Base-by-base conservation (phyloP, 2,329 filamentous ascomycete species). In the Penicillium thymicola region DNA sequence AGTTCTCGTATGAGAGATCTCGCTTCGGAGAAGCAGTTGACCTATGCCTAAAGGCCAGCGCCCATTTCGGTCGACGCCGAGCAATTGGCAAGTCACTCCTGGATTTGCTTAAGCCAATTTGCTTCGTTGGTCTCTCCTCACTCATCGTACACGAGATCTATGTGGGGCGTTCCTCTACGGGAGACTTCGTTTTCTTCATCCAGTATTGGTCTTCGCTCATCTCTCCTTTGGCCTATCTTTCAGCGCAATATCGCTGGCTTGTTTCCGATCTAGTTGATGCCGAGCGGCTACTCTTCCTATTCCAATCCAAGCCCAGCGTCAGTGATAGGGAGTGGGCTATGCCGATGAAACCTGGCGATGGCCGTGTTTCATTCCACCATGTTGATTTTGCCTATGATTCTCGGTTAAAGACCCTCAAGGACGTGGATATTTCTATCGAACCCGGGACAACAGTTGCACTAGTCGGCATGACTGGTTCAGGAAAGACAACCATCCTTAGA, bases 151-250 rank as follows among this genome's bases (percentile, higher is more conserved):
- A 79, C 42, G 76, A 82, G 55, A 80, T 86, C 23, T 72, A 76
- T 0, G 72, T 75, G 40, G 79, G 79, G 1, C 66, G 69, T 9
- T 76, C 76, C 37, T 76, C 79, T 0, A 74, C 85, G 2, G 85
- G 85, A 32, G 80, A 80, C 56, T 85, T 89, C 58, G 82, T 88
- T 4, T 84, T 85, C 7, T 71, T 89, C 16, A 76, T 86, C 14
- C 79, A 82, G 38, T 89, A 88, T 70, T 89, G 86, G 86, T 70
- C 72, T 67, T 67, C 78, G 69, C 58, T 81, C 1, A 58, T 75
- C 54, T 68, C 65, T 3, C 81, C 82, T 4, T 67, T 85, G 4
- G 72, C 74, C 16, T 76, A 75, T n/a, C 74, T 85, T 25, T 77
- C 78, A 0, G 77, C 75, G 57, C 77, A 78, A 34, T 79, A 80